Percentiles rank a stretch among this genome's conserved stretches.
phyloP scores from a whole-genome alignment of 495 filamentous ascomycete genomes.

The Hypoxylon lienhwacheense region DNA sequence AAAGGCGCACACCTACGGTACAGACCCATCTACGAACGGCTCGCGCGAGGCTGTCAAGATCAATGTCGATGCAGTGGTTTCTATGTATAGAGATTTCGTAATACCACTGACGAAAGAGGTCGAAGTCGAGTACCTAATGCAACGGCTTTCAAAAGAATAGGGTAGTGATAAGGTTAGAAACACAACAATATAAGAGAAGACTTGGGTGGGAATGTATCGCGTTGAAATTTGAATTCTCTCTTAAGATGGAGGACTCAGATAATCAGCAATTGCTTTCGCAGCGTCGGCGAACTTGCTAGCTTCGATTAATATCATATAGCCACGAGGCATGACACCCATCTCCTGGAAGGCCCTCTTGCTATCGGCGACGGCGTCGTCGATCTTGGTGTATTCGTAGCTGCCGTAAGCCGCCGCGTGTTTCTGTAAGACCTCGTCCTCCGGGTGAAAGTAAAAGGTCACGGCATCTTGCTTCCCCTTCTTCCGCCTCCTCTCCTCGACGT shows the following conservation, averaged over 20 bases:
- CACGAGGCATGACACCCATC: conserved; percentile 80
- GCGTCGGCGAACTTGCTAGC: conserved; percentile 66
- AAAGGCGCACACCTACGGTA: conserved; percentile 96
- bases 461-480: conserved; percentile 69
- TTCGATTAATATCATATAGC: conserved; percentile 78
- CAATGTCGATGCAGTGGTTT: conserved; percentile 87
- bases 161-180: conserved; percentile 5
- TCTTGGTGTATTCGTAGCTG: conserved; percentile 73
- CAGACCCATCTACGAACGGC: conserved; percentile 69
- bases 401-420: conserved; percentile 66
- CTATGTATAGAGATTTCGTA: conserved; percentile 93
- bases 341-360: conserved; percentile 94
- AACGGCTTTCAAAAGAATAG: conserved; percentile 59
- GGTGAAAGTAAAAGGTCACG: conserved; percentile 83
- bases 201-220: conserved; percentile 13
- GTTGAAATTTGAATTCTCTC: conserved; percentile 12
- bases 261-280: conserved; percentile 71
- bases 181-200: neutral
- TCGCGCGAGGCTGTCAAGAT: conserved; percentile 64
- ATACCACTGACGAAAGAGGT: conserved; percentile 97
- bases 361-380: conserved; percentile 79
- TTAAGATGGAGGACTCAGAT: conserved; percentile 56
- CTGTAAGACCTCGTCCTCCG: conserved; percentile 91
- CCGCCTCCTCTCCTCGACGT: conserved; percentile 65
- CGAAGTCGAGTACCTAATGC: conserved; percentile 97